Conservation (phyloP, 75 land plant species). For the Chamaecyparis obtusa region DNA sequence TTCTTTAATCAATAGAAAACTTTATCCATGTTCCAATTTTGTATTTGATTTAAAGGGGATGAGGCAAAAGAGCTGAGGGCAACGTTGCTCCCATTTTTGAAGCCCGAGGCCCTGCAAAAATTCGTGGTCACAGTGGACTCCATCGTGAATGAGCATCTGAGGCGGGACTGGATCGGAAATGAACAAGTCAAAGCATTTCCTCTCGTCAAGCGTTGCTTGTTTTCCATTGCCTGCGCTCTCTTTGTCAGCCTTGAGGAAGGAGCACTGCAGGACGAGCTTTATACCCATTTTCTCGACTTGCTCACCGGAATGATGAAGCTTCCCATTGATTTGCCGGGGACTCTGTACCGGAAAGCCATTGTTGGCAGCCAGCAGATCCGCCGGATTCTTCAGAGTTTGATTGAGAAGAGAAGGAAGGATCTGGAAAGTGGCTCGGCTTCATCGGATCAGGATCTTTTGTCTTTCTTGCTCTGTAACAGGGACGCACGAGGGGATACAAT, state of each 20-base stretch:
- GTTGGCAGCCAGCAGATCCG: too few relatives aligned
- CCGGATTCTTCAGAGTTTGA: too few relatives aligned
- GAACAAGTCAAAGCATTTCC: conserved; percentile 15
- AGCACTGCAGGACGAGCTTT: neutral
- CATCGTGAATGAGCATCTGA: conserved; percentile 17
- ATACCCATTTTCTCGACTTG: neutral
- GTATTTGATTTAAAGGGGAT: too few relatives aligned
- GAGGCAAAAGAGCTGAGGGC: too few relatives aligned
- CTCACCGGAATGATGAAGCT: conserved; percentile 26
- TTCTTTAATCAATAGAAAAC: too few relatives aligned
- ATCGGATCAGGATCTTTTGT: neutral
- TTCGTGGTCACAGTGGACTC: conserved; percentile 23
- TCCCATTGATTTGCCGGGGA: conserved; percentile 41
- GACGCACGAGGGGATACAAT: conserved; percentile 1
- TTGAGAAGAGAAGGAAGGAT: too few relatives aligned
- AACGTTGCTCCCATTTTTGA: too few relatives aligned
- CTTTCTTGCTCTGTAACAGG: conserved; percentile 17
- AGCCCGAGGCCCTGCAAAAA: too few relatives aligned
- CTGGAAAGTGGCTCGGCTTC: conserved; percentile 15
- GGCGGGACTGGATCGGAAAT: conserved; percentile 10
- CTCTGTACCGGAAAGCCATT: conserved; percentile 24
- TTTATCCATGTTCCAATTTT: too few relatives aligned
- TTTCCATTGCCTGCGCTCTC: too few relatives aligned
- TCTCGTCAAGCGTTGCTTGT: too few relatives aligned
- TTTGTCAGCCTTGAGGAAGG: too few relatives aligned